These are phyloP conservation scores for Diaporthe velutina DNA, from an alignment of 2,329 filamentous ascomycete species.

Conservation along the genomic window DNA sequence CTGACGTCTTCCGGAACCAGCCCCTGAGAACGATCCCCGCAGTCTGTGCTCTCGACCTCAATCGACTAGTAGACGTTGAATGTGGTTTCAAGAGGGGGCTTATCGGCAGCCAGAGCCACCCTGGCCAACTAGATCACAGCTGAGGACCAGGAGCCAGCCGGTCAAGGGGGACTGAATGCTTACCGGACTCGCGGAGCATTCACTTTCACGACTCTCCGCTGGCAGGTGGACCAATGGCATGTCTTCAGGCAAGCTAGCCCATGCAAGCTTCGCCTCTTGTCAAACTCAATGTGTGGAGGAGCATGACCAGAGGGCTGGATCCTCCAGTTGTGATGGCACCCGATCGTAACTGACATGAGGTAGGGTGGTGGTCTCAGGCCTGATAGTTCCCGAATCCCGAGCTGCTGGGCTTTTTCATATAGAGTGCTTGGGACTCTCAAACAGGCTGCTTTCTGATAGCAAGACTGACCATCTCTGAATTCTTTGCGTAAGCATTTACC, in stretches of 20 bases:
- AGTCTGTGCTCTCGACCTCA: background rate
- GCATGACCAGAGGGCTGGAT: background rate
- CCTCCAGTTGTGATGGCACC: background rate
- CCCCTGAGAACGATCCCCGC: constrained; percentile 1
- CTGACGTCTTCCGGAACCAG: background rate
- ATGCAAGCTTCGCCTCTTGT: background rate
- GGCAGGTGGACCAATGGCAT: constrained; percentile 1
- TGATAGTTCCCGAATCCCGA: constrained; percentile 21
- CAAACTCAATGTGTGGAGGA: constrained; percentile 22
- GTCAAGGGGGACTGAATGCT: constrained; percentile 3
- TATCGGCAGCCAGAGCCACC: constrained; percentile 3
- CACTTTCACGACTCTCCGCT: constrained; percentile 2
- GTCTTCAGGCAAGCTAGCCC: background rate
- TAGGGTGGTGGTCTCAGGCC: constrained; percentile 16
- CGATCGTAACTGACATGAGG: constrained; percentile 2
- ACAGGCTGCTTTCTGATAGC: background rate
- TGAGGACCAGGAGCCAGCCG: background rate
- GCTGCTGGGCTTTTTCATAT: constrained; percentile 23
- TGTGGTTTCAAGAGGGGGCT: constrained; percentile 23
- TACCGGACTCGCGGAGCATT: constrained; percentile 25
- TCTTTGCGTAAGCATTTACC: background rate
- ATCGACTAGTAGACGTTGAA: constrained; percentile 18
- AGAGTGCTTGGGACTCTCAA: background rate
- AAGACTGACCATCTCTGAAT: background rate
- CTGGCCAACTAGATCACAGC: background rate